Evolutionary conservation across 1,284 basidiomycete genomes (phyloP), one percentile per base, ranked within the genome.

Genomic region (Apiotrichum domesticum): DNA sequence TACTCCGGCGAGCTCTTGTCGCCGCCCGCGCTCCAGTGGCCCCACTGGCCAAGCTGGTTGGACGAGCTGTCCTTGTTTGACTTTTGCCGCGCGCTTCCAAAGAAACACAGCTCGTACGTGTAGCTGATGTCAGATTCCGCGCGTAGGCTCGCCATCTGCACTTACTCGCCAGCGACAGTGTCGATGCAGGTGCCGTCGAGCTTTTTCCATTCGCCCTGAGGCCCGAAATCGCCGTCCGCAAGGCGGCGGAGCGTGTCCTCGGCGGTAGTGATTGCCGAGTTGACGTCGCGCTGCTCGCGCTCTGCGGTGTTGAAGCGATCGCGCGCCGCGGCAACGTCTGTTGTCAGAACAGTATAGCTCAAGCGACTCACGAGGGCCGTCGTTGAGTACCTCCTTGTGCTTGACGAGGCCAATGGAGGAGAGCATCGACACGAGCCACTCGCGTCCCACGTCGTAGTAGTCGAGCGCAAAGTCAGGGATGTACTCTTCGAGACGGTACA

Each of bases 21-120:
- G 1, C 79, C 75, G 3, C 80, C 80, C 10, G 80, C 75, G 69
- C 90, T 87, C 88, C 90, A 93, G 1, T 82, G 82, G 0, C 82
- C 76, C 72, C 90, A 94, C 77, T 81, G 83, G 3, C 95, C 95
- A 33, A 98, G 84, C 64, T 84, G 87, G 77, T 90, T 88, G 0
- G 82, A 84, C 5, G 81, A 80, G 21, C 88, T 86, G 53, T 91
- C 90, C 60, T 86, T 84, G 71, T 88, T 88, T 15, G 89, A 87
- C 75, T 89, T 96, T 77, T 99, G 95, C 53, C 81, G 87, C 1
- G 88, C 89, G 63, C 87, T 84, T 11, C 86, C 84, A 64, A 98
- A 97, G 68, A 97, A 83, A 79, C 95, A 98, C n/a, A 97, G 81
- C 72, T 95, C 90, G 75, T 98, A 99, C 1, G 87, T 91, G 76